Percentiles rank a stretch among this genome's conserved stretches.
These are phyloP conservation scores for Kuraishia hungarica DNA, from an alignment of 805 yeast genomes.

Conservation along the genomic window DNA sequence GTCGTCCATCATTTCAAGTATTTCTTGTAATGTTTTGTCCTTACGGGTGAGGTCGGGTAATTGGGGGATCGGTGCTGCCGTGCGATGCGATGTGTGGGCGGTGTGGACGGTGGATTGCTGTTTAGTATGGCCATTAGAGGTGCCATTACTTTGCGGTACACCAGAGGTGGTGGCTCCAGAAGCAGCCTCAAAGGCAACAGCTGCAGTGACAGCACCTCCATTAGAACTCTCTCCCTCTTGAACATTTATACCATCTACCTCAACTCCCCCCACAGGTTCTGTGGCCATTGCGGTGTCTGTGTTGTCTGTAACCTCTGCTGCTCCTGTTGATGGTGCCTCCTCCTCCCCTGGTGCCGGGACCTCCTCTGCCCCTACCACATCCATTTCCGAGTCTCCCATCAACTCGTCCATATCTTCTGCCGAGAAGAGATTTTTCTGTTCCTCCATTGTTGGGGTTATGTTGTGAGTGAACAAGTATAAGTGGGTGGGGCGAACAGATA, in stretches of 20 bases:
- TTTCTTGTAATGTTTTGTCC: constrained; percentile 77
- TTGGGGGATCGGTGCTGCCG: constrained; percentile 28
- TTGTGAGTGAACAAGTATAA: no score
- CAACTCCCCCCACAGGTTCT: constrained; percentile 20
- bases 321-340: neutral
- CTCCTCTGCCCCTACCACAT: neutral
- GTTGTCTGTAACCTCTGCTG: neutral
- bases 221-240: neutral
- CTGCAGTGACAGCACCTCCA: no score
- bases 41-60: constrained; percentile 65
- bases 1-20: constrained; percentile 83
- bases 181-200: no score
- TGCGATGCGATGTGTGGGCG: neutral
- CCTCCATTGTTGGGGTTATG: neutral
- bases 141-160: neutral
- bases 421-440: constrained; percentile 11
- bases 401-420: constrained; percentile 13
- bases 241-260: constrained; percentile 1
- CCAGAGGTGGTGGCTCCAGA: neutral
- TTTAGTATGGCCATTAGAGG: neutral
- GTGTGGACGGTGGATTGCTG: neutral
- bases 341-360: neutral
- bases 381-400: constrained; percentile 12
- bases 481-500: no score
- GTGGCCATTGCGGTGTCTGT: constrained; percentile 7